phyloP scores from a whole-genome alignment of 2,329 filamentous ascomycete genomes.

The Bipolaris victoriae region DNA sequence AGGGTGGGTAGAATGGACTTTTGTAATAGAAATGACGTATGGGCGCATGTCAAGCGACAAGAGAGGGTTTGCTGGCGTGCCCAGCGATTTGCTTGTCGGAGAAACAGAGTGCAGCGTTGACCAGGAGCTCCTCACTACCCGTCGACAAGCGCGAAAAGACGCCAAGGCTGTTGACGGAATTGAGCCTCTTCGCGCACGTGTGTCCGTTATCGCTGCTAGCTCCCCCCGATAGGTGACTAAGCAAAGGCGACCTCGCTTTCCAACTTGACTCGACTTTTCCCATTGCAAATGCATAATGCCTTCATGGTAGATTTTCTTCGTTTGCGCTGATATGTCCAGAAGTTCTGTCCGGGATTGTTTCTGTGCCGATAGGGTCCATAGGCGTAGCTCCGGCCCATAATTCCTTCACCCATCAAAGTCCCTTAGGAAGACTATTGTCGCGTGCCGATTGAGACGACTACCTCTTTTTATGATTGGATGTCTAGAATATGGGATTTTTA shows the following conservation, averaged over 20 bases:
- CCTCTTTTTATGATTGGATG: neutral
- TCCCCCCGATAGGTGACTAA: slow-evolving; percentile 17
- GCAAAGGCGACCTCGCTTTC: neutral
- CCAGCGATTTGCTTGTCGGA: slow-evolving; percentile 24
- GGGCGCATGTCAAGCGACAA: slow-evolving; percentile 38
- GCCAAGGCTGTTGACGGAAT: slow-evolving; percentile 33
- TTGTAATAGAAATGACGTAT: slow-evolving; percentile 29
- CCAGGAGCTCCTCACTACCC: slow-evolving; percentile 20
- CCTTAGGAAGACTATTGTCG: neutral
- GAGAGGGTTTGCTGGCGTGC: slow-evolving; percentile 29
- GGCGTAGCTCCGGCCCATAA: neutral
- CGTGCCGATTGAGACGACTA: neutral
- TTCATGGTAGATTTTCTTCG: neutral
- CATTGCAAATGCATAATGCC: too few relatives aligned
- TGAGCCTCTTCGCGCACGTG: slow-evolving; percentile 14
- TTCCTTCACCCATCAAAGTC: neutral
- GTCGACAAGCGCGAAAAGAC: slow-evolving; percentile 18
- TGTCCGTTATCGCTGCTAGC: slow-evolving; percentile 16
- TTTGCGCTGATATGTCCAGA: neutral
- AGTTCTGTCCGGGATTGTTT: too few relatives aligned
- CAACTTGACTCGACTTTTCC: neutral
- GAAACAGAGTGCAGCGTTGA: slow-evolving; percentile 16
- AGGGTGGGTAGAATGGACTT: slow-evolving; percentile 22
- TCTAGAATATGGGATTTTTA: neutral
- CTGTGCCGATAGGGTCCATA: too few relatives aligned